A percentile compares a stretch with the other conserved stretches of the same genome.
These are phyloP conservation scores for Metschnikowia proteae DNA, from an alignment of 805 yeast species.

Conservation along the genomic window DNA sequence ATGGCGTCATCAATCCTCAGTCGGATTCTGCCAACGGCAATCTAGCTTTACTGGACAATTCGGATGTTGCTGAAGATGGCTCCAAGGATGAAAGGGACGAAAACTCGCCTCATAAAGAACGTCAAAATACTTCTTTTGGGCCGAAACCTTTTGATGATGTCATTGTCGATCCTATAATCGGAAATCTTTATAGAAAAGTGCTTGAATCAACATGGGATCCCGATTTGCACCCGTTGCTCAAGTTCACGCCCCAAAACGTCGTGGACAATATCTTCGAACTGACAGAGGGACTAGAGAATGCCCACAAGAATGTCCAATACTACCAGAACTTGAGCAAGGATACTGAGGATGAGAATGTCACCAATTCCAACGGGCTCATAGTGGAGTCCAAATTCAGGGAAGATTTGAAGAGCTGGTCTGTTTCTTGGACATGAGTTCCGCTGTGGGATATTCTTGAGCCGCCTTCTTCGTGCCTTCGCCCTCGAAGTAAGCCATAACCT, in stretches of 20 bases:
- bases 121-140: slow-evolving; percentile 8
- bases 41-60: neutral
- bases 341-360: slow-evolving; percentile 20
- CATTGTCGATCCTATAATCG: slow-evolving; percentile 48
- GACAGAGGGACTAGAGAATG: slow-evolving; percentile 14
- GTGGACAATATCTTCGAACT: slow-evolving; percentile 68
- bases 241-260: slow-evolving; percentile 62
- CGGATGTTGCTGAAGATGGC: neutral
- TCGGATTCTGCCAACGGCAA: slow-evolving; percentile 1
- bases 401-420: slow-evolving; percentile 36
- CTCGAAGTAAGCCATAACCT: slow-evolving; percentile 8
- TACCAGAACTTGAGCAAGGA: slow-evolving; percentile 18
- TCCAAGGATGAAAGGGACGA: slow-evolving; percentile 3
- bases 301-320: slow-evolving; percentile 19
- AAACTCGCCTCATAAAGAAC: neutral
- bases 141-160: slow-evolving; percentile 17
- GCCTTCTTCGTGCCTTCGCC: slow-evolving; percentile 3
- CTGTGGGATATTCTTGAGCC: neutral
- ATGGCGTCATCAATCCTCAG: slow-evolving; percentile 32
- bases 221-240: slow-evolving; percentile 43
- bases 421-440: slow-evolving; percentile 15
- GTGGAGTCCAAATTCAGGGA: slow-evolving; percentile 39
- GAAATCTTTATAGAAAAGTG: slow-evolving; percentile 48
- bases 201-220: slow-evolving; percentile 63
- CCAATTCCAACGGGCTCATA: slow-evolving; percentile 36